phyloP scores from a whole-genome alignment of 2,329 filamentous ascomycete species.

The Alternaria triticimaculans region DNA sequence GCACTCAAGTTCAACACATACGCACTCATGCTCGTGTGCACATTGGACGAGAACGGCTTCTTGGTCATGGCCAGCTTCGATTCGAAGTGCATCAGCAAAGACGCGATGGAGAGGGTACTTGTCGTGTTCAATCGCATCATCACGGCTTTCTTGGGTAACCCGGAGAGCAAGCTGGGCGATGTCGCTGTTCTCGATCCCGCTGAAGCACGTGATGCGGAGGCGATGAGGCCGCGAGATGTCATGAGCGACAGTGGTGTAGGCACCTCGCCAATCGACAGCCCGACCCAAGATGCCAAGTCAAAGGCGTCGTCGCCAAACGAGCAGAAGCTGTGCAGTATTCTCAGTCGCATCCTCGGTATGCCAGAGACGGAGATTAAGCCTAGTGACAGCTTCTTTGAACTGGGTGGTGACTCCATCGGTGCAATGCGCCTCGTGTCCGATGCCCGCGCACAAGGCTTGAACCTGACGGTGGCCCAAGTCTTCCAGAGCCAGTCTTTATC shows the following conservation, averaged over 20 bases:
- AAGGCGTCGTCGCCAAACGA: slow-evolving; percentile 33
- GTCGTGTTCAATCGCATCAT: slow-evolving; percentile 61
- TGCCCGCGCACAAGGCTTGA: slow-evolving; percentile 44
- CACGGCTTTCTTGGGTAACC: slow-evolving; percentile 56
- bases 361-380: slow-evolving; percentile 43
- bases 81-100: slow-evolving; percentile 61
- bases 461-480: slow-evolving; percentile 52
- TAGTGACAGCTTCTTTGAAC: slow-evolving; percentile 53
- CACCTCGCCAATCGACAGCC: slow-evolving; percentile 16
- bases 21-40: slow-evolving; percentile 70
- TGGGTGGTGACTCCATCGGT: slow-evolving; percentile 56
- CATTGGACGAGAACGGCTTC: slow-evolving; percentile 63
- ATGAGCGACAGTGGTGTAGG: slow-evolving; percentile 31
- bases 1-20: slow-evolving; percentile 65
- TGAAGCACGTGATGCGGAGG: slow-evolving; percentile 37
- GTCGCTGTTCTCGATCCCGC: slow-evolving; percentile 35
- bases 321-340: slow-evolving; percentile 30
- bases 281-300: neutral
- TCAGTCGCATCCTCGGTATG: slow-evolving; percentile 40
- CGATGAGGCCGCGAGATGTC: slow-evolving; percentile 29
- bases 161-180: slow-evolving; percentile 40
- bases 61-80: slow-evolving; percentile 70
- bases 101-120: slow-evolving; percentile 62
- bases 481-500: slow-evolving; percentile 53
- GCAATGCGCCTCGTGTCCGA: slow-evolving; percentile 55